Evolutionary conservation across 345 rosid genomes (phyloP).

Genomic region (Balakata baccata): DNA sequence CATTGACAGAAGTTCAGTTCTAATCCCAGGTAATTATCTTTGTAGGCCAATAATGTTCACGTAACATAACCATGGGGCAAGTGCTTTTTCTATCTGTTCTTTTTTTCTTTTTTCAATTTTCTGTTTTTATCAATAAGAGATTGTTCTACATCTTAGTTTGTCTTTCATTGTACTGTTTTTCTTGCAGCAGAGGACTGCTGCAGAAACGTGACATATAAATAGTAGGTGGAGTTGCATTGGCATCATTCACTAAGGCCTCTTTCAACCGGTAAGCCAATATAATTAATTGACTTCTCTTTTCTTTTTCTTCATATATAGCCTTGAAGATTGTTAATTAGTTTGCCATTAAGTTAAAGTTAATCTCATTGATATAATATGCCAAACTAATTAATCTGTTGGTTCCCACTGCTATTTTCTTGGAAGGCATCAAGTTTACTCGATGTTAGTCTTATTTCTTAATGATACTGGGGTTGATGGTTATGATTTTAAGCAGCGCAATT

Average conservation of each 20-base stretch:
- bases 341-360: too few relatives aligned
- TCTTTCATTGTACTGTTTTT: too few relatives aligned
- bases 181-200: too few relatives aligned
- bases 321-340: too few relatives aligned
- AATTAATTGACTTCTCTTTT: not conserved
- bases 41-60: not conserved
- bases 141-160: too few relatives aligned
- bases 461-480: not conserved
- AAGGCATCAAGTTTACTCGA: constrained; percentile 62
- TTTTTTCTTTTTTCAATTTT: too few relatives aligned
- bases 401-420: constrained; percentile 61
- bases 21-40: constrained; percentile 77
- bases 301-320: too few relatives aligned
- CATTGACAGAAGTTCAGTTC: constrained; percentile 96
- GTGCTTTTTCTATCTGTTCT: too few relatives aligned
- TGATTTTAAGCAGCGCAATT: not conserved
- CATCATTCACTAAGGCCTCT: constrained; percentile 75
- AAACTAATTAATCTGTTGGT: constrained; percentile 43
- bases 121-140: too few relatives aligned
- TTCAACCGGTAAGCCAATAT: constrained; percentile 59
- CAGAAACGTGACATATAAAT: too few relatives aligned
- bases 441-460: not conserved
- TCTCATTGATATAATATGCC: too few relatives aligned
- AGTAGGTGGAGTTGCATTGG: constrained; percentile 80
- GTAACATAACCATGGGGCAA: too few relatives aligned